Conservation (phyloP, 768 basidiomycete genomes). For the Termitomyces bulborhizus region DNA sequence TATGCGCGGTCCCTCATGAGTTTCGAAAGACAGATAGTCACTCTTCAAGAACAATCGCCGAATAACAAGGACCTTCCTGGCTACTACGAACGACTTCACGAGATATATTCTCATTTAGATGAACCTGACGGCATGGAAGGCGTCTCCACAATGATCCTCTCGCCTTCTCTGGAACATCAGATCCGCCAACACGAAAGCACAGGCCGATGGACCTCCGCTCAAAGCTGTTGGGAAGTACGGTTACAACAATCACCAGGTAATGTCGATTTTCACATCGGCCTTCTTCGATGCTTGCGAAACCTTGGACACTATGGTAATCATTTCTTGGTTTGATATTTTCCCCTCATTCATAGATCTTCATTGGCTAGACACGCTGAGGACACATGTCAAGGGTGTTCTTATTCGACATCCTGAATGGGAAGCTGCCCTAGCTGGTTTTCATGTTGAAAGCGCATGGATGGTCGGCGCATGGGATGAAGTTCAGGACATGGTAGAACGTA, state of each 20-base stretch:
- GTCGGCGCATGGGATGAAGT: slow-evolving; percentile 91
- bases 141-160: slow-evolving; percentile 79
- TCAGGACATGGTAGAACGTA: slow-evolving; percentile 45
- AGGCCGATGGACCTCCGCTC: slow-evolving; percentile 95
- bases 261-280: slow-evolving; percentile 80
- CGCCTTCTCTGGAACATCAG: slow-evolving; percentile 90
- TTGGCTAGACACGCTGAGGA: slow-evolving; percentile 80
- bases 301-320: slow-evolving; percentile 92
- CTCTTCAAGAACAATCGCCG: slow-evolving; percentile 36
- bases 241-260: slow-evolving; percentile 90
- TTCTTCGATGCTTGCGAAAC: slow-evolving; percentile 87
- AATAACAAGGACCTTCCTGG: slow-evolving; percentile 46
- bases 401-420: slow-evolving; percentile 85
- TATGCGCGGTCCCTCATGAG: slow-evolving; percentile 93
- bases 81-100: slow-evolving; percentile 87
- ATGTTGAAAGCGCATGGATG: slow-evolving; percentile 94
- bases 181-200: slow-evolving; percentile 97
- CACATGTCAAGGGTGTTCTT: slow-evolving; percentile 89
- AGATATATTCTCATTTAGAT: slow-evolving; percentile 93
- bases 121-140: slow-evolving; percentile 99
- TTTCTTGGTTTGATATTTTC: not conserved
- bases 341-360: not conserved
- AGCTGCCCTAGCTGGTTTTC: slow-evolving; percentile 67
- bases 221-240: slow-evolving; percentile 98
- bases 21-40: slow-evolving; percentile 79